phyloP scores from a whole-genome alignment of 2,329 filamentous ascomycete species.

The Phoma sp. region DNA sequence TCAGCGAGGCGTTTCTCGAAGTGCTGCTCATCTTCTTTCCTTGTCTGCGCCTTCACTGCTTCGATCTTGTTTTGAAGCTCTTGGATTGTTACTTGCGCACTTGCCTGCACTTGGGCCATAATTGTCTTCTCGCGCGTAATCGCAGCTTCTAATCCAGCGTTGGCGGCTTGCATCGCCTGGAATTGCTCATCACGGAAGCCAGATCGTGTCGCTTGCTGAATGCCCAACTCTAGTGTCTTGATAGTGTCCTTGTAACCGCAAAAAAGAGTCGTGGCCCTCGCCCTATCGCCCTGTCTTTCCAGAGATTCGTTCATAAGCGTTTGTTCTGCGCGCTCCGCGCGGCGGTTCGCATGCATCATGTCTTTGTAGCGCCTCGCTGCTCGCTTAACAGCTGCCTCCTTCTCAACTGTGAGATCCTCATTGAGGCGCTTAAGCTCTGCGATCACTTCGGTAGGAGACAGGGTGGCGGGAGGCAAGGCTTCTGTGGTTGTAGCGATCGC shows the following conservation, averaged over 20 bases:
- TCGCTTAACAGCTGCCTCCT: background rate
- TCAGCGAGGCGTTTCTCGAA: background rate
- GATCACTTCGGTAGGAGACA: background rate
- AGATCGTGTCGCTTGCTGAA: background rate
- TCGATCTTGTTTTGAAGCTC: background rate
- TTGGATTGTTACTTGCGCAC: background rate
- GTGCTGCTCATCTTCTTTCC: background rate
- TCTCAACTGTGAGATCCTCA: background rate
- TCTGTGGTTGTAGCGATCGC: background rate
- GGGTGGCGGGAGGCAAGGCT: background rate
- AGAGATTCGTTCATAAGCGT: background rate
- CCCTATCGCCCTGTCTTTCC: background rate
- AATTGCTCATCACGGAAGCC: background rate
- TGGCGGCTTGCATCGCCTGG: background rate
- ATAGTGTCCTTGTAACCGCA: background rate
- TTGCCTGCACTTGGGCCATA: background rate
- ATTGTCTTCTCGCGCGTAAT: background rate
- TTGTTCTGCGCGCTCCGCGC: conserved; percentile 8
- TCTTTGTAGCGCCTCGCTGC: background rate
- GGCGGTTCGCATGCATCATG: conserved; percentile 4
- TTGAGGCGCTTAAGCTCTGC: background rate
- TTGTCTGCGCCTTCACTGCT: background rate
- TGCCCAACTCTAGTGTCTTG: background rate
- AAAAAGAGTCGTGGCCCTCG: background rate
- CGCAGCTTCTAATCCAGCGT: background rate